Base-by-base conservation (phyloP, 768 basidiomycete species). In the Leccinum disarticulatum region DNA sequence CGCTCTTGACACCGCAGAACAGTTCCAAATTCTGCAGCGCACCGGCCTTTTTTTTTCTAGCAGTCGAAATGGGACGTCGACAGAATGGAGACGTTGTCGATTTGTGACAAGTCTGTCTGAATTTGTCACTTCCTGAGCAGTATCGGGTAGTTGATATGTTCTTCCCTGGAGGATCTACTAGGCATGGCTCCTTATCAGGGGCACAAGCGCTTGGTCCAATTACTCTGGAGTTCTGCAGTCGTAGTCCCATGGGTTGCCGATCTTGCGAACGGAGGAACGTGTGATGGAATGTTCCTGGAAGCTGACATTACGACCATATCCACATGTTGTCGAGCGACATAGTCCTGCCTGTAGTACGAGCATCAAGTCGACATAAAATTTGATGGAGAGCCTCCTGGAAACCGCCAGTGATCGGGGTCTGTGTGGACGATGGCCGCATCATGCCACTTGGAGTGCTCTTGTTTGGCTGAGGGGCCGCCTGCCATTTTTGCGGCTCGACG, bases 381-480 rank as follows among this genome's bases (percentile, higher is more conserved):
- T 38, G 53, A 38, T 17, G 10, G 7, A 25, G 25, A 14, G 33
- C 46, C 38, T 53, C 61, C 62, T 64, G 55, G 62, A 58, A 27
- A 62, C 61, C 30, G 43, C 46, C 33, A 51, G 43, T n/a, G 41
- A 57, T 62, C 61, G 51, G 61, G 36, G 3, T 22, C 51, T 36
- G 43, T 19, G n/a, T 43, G 43, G 43, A 43, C 9, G n/a, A n/a
- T 46, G 43, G 43, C 43, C 19, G 19, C 11, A 30, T 30, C 35
- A 10, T 30, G 38, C 15, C 28, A n/a, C 11, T 9, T 28, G 22
- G 28, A 28, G 27, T 51, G 17, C 35, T 28, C 48, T 15, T 51
- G 27, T 54, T 48, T 51, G 52, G 41, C 38, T 3, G 28, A 19
- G 19, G 30, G 47, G 43, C 36, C 13, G 14, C n/a, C 30, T 27